phyloP scores from a whole-genome alignment of 2,329 filamentous ascomycete genomes.

The Fusarium domesticum region DNA sequence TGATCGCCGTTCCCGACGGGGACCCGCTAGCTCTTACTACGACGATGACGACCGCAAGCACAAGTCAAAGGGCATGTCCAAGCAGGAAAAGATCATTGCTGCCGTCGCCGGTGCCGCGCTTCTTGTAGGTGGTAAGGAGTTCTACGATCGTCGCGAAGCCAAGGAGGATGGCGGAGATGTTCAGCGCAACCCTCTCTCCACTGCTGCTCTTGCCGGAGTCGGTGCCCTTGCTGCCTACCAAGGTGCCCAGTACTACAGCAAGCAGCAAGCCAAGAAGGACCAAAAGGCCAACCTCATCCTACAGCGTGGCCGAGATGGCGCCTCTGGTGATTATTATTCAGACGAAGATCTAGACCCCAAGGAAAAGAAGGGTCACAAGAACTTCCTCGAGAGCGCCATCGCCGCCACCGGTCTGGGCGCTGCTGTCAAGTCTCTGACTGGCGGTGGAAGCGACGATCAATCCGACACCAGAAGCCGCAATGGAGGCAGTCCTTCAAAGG shows the following conservation, averaged over 20 bases:
- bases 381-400: constrained; percentile 61
- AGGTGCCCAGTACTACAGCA: constrained; percentile 61
- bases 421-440: constrained; percentile 59
- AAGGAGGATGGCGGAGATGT: constrained; percentile 48
- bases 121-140: constrained; percentile 63
- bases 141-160: constrained; percentile 61
- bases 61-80: constrained; percentile 50
- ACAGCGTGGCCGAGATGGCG: constrained; percentile 53
- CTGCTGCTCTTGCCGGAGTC: constrained; percentile 60
- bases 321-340: constrained; percentile 53
- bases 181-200: constrained; percentile 57
- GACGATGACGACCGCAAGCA: constrained; percentile 56
- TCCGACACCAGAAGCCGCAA: constrained; percentile 49
- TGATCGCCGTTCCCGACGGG: constrained; percentile 45
- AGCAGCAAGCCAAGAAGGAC: constrained; percentile 56
- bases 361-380: constrained; percentile 60
- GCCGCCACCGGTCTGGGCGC: constrained; percentile 60
- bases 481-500: constrained; percentile 43
- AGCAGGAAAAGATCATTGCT: constrained; percentile 65
- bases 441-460: constrained; percentile 42
- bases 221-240: constrained; percentile 63
- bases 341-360: constrained; percentile 55
- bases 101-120: constrained; percentile 63
- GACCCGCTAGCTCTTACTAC: constrained; percentile 48
- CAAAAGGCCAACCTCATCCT: constrained; percentile 52